Conservation (phyloP, 2,329 filamentous ascomycete genomes). For the Aschersonia sp. region DNA sequence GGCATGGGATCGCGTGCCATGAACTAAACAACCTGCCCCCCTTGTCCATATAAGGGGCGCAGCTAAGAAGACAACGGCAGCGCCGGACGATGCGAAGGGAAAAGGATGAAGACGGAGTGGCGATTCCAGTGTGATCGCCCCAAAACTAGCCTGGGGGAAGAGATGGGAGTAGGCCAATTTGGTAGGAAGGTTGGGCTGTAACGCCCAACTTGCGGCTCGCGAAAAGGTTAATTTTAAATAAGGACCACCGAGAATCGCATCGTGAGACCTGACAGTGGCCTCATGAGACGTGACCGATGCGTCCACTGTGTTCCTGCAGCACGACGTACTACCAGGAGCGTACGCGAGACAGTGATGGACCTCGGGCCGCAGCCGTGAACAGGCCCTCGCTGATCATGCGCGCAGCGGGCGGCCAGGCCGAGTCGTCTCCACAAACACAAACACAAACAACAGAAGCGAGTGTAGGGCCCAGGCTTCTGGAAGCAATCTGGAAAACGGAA, state of each 20-base stretch:
- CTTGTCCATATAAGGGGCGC: neutral
- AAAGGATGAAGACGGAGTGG: neutral
- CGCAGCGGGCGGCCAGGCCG: neutral
- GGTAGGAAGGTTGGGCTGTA: too few relatives aligned
- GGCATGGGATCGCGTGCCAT: neutral
- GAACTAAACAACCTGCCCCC: neutral
- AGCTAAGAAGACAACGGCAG: neutral
- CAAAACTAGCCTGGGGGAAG: neutral
- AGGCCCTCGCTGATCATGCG: too few relatives aligned
- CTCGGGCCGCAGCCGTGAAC: too few relatives aligned
- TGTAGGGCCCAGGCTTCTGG: neutral
- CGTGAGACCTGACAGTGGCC: too few relatives aligned
- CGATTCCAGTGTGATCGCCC: neutral
- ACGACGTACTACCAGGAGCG: too few relatives aligned
- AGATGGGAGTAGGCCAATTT: too few relatives aligned
- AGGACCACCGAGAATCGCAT: too few relatives aligned
- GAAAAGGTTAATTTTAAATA: too few relatives aligned
- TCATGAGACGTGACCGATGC: too few relatives aligned
- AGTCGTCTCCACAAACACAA: neutral
- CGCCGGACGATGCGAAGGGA: neutral
- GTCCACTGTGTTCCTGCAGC: too few relatives aligned
- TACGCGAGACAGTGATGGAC: too few relatives aligned
- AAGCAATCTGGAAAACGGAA: neutral
- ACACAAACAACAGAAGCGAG: neutral
- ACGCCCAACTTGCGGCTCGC: too few relatives aligned